Evolutionary conservation across 805 yeast species (phyloP), one percentile per base, ranked within the genome.

Genomic region (Scheffersomyces amazonensis): DNA sequence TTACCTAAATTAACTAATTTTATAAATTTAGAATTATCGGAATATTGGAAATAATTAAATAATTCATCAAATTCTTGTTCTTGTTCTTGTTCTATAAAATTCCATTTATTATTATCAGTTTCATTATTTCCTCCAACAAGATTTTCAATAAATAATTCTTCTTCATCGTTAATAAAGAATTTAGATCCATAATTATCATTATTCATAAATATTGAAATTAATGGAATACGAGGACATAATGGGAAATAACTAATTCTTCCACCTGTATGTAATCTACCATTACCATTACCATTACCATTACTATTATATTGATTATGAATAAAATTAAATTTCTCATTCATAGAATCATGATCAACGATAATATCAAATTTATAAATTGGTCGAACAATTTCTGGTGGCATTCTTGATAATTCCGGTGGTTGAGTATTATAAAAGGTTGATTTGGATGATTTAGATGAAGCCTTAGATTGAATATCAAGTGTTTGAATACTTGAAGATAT

Each of bases 301-400:
- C 27, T 37, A n/a, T 31, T 19, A 8, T 44, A 35, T 29, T 38
- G 42, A 18, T 42, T 43, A 36, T 45, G 46, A 43, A 58, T 52
- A 40, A 60, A 40, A 25, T 40, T 33, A 32, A 33, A 55, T 40
- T 64, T 65, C 6, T 54, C 62, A 30, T 66, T 64, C 15, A 66
- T 49, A 4, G 72, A 47, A 11, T 67, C 72, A 36, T 69, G 71
- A 39, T 73, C 72, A 38, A 69, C 51, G 3, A 66, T 59, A 25
- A 76, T 50, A 27, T 73, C 76, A 51, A 74, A 75, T 47, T 61
- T 72, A 51, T 61, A 71, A 17, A 62, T 46, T n/a, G 77, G 79
- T 28, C 75, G 50, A 20, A 62, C 53, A 8, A 74, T 56, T 19
- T 71, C 75, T 2, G 80, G 78, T 0, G 74, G 67, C 5, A 65